phyloP scores from a whole-genome alignment of 169 alveolate species.

The Perkinsus chesapeaki region DNA sequence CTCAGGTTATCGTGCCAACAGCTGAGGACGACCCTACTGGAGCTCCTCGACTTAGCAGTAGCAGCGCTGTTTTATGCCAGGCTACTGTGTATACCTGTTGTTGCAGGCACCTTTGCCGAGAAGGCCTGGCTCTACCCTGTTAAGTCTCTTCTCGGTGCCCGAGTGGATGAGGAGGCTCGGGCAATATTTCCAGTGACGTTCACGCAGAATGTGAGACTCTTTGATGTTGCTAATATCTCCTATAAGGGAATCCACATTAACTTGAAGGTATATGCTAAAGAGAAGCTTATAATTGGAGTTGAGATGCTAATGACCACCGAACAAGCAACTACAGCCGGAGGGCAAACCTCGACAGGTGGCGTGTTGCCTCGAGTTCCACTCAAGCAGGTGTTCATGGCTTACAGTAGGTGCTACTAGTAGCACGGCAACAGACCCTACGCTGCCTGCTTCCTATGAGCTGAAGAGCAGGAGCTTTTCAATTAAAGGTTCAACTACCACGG shows the following conservation, averaged over 20 bases:
- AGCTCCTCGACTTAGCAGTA: background rate
- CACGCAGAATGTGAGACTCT: background rate
- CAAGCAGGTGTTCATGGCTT: too few relatives aligned
- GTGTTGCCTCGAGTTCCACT: too few relatives aligned
- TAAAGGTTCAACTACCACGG: background rate
- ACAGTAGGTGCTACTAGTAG: background rate
- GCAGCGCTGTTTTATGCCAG: background rate
- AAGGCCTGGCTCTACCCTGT: background rate
- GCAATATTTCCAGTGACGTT: background rate
- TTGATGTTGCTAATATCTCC: too few relatives aligned
- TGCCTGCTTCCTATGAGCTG: background rate
- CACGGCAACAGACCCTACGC: background rate
- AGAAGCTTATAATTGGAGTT: background rate
- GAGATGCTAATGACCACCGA: background rate
- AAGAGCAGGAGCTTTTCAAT: background rate
- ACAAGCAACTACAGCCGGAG: too few relatives aligned
- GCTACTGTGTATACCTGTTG: background rate
- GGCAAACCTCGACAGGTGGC: too few relatives aligned
- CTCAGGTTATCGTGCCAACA: background rate
- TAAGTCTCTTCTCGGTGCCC: background rate
- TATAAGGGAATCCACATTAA: too few relatives aligned
- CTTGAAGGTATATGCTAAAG: background rate
- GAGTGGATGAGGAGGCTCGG: background rate
- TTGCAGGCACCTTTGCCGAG: background rate
- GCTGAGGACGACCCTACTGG: background rate